Base-by-base conservation (phyloP, 192 early-diverging fungal genomes). In the Coemansia erecta region DNA sequence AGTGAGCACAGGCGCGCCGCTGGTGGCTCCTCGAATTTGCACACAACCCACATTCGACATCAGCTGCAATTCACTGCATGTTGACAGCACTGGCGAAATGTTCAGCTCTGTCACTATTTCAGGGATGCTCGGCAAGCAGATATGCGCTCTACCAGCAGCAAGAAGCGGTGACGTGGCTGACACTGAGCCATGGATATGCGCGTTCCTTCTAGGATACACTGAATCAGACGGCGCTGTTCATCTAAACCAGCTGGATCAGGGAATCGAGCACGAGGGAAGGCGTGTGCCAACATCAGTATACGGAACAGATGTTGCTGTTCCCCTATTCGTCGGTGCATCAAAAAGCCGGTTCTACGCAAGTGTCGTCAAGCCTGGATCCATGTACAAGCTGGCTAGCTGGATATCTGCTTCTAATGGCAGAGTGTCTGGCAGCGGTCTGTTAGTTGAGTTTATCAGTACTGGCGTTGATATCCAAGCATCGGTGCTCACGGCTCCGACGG, bases 211-310 rank as follows among this genome's bases (percentile, higher is more conserved):
- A 19, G 75, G 75, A 13, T 72, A 78, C 18, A 17, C 58, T 18
- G 69, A 72, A 15, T 40, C 58, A 41, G 66, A 78, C 23, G 70
- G 66, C n/a, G 53, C 69, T 5, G 44, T 65, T n/a, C 43, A 72
- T 41, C 58, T 78, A 23, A 78, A 78, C 41, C 58, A 61, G 39
- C 63, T 78, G 31, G 75, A 78, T 43, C 65, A 64, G 15, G 75
- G 75, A 1, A 60, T 78, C 8, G 23, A 35, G 22, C 14, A 49
- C 31, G 23, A 39, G 5, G 63, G 59, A 1, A 33, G 45, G 28
- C 75, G 64, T 10, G n/a, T 65, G n/a, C 75, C 75, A 9, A 78
- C 75, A 0, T 51, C 63, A 4, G 63, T 49, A 0, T 58, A 60
- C 21, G 48, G 37, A 33, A 61, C 62, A 17, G 75, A 78, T 14